A percentile compares a stretch with the other conserved stretches of the same genome.
phyloP scores from a whole-genome alignment of 2,329 filamentous ascomycete species.

The Fusarium sp. region DNA sequence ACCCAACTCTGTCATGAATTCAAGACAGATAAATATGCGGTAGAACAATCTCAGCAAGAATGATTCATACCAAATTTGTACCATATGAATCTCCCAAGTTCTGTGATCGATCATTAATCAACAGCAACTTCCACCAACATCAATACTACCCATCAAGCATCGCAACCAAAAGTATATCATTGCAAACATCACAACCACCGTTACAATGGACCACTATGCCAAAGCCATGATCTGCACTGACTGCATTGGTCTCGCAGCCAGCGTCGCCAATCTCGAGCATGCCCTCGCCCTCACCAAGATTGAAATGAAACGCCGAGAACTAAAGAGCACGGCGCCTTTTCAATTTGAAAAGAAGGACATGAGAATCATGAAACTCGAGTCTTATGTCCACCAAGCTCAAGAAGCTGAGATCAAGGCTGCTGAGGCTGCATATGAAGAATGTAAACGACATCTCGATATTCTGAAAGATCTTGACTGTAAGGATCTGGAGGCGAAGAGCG shows the following conservation, averaged over 20 bases:
- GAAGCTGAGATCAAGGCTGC: neutral
- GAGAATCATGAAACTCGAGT: neutral
- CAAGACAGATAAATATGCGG: no score
- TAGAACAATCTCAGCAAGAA: no score
- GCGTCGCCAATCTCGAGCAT: neutral
- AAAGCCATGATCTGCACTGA: neutral
- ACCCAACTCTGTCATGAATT: no score
- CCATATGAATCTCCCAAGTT: no score
- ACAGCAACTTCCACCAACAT: rapidly evolving
- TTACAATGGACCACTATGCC: neutral
- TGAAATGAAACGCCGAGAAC: neutral
- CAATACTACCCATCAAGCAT: neutral
- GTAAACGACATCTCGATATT: neutral
- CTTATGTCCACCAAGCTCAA: neutral
- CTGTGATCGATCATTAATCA: no score
- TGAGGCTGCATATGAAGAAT: neutral
- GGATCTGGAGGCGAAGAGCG: rapidly evolving
- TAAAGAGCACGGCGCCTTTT: neutral
- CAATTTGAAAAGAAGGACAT: neutral
- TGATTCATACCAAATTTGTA: no score
- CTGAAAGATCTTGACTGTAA: neutral
- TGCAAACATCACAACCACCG: rapidly evolving
- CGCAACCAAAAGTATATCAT: rapidly evolving
- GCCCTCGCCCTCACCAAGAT: rapidly evolving
- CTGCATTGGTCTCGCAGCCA: neutral